Conservation (phyloP, 228 moss, liverwort and hornwort genomes). For the Sphagnum fallax region DNA sequence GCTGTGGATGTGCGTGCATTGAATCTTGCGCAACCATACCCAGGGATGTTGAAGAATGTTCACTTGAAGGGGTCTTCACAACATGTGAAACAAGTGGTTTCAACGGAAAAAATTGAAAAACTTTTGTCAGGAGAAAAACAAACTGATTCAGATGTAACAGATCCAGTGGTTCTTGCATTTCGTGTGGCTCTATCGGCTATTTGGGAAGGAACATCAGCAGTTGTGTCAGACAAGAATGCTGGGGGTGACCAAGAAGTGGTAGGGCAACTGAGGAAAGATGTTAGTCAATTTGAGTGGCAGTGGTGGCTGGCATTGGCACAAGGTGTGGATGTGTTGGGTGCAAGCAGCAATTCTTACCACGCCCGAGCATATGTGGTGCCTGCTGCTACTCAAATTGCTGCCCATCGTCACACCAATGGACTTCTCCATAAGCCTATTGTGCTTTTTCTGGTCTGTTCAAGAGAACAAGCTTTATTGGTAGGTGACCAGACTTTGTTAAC, state of each 20-base stretch:
- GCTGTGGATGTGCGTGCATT: background rate
- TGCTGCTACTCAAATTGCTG: conserved; percentile 52
- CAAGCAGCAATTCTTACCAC: conserved; percentile 15
- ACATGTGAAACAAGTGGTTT: conserved; percentile 17
- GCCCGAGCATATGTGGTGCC: conserved; percentile 43
- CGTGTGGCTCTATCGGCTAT: conserved; percentile 33
- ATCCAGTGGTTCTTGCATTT: conserved; percentile 27
- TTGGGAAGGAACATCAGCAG: background rate
- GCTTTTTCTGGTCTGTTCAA: conserved; percentile 60
- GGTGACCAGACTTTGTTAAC: conserved; percentile 4
- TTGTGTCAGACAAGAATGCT: conserved; percentile 11
- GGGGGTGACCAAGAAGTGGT: background rate
- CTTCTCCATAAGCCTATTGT: conserved; percentile 31
- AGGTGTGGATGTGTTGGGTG: conserved; percentile 45
- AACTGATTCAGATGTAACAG: conserved; percentile 11
- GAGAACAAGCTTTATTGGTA: conserved; percentile 64
- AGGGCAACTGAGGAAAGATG: conserved; percentile 2
- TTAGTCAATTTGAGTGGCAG: conserved; percentile 31
- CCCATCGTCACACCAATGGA: conserved; percentile 27
- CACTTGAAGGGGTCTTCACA: no score
- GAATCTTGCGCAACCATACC: no score
- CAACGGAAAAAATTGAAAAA: conserved; percentile 18
- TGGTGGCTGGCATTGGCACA: conserved; percentile 48
- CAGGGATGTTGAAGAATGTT: no score
- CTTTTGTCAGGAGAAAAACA: conserved; percentile 6